Evolutionary conservation across 2,329 filamentous ascomycete species (phyloP), one percentile per base, ranked within the genome.

Genomic region (Fusarium zealandicum): DNA sequence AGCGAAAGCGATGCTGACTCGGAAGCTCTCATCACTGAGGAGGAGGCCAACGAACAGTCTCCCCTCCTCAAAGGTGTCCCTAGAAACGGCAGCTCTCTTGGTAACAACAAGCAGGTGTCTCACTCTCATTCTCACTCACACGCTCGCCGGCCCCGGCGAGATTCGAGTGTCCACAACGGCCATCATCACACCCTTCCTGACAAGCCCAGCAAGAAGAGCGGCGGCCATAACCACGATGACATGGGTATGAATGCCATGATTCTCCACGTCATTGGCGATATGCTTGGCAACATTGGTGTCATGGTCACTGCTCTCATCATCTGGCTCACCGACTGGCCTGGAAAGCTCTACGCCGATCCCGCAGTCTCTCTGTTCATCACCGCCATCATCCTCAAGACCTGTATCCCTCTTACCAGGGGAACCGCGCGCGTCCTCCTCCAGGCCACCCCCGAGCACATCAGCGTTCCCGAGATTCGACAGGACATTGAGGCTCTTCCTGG

Each of bases 331-430:
- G 80, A 89, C 46, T 96, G 85, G 81, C 81, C 83, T 5, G 92
- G 89, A 78, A 88, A 90, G 61, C 90, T 85, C 77, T 98, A 98
- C 70, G 89, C 91, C 36, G 95, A 99, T 70, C 95, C 95, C 0
- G 85, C 86, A 14, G 93, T 99, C 54, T 99, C 95, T 0, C 85
- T 99, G 13, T 83, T 98, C 74, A 99, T 99, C 74, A 97, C 95
- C 2, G 75, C 92, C 54, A 89, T 89, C 65, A 89, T 90, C 56
- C 81, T 89, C 54, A 82, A 82, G 61, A 90, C 90, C 1, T 89
- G 90, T 7, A 84, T 95, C 42, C 90, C 91, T 1, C 84, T 96
- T 17, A 93, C 90, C 61, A 83, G 86, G 62, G 90, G 90, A 25
- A 91, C 90, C 5, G 88, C 89, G 42, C 89, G 95, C 67, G 96